phyloP scores from a whole-genome alignment of 2,329 filamentous ascomycete genomes.

The Cercospora nicotianae region DNA sequence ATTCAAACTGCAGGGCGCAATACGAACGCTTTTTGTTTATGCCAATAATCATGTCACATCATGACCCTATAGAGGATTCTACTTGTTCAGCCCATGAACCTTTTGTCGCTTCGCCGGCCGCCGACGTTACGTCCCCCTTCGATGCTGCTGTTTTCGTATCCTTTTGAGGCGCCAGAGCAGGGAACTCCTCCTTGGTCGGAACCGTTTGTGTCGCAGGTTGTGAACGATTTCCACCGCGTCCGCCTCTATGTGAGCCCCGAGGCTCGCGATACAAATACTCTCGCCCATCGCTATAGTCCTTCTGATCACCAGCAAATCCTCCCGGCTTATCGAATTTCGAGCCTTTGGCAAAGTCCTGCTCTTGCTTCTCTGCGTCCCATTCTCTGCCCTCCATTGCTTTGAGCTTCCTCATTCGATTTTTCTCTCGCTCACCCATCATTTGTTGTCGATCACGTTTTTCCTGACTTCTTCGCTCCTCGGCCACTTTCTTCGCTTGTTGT shows the following conservation, averaged over 20 bases:
- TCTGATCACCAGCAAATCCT: slow-evolving; percentile 34
- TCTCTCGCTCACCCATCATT: slow-evolving; percentile 64
- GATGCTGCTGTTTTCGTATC: slow-evolving; percentile 3
- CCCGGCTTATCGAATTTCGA: slow-evolving; percentile 32
- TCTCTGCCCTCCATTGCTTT: slow-evolving; percentile 59
- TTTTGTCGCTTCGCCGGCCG: slow-evolving; percentile 17
- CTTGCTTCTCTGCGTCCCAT: slow-evolving; percentile 63
- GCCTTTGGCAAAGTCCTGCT: slow-evolving; percentile 50
- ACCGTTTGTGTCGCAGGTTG: slow-evolving; percentile 23
- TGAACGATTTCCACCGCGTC: slow-evolving; percentile 28
- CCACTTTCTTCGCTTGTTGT: slow-evolving; percentile 56
- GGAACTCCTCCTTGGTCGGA: slow-evolving; percentile 49
- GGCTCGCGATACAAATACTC: slow-evolving; percentile 39
- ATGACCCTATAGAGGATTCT: slow-evolving; percentile 29
- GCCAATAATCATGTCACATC: neutral
- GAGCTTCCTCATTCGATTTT: slow-evolving; percentile 60
- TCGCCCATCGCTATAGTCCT: slow-evolving; percentile 37
- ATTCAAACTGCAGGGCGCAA: neutral
- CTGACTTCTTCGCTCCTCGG: slow-evolving; percentile 46
- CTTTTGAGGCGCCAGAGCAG: slow-evolving; percentile 39
- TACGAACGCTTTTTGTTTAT: neutral
- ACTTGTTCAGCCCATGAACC: slow-evolving; percentile 51
- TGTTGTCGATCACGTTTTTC: slow-evolving; percentile 56
- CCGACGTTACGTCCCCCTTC: slow-evolving; percentile 3
- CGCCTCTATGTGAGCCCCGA: slow-evolving; percentile 22